Evolutionary conservation across 331 rosid genomes (phyloP).

Genomic region (Pyrus hybrid): DNA sequence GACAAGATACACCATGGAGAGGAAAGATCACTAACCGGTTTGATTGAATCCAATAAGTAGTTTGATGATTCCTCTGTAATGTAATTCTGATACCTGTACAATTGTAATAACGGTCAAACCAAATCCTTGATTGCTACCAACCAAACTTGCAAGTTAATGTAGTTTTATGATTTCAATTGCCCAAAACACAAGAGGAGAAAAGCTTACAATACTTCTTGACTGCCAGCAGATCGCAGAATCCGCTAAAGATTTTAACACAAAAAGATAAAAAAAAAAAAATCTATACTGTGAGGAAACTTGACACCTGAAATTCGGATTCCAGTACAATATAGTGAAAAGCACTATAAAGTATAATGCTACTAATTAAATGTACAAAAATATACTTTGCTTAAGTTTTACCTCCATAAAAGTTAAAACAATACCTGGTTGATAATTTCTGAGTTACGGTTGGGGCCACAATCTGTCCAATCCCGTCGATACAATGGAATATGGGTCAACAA

Average conservation of each 20-base stretch:
- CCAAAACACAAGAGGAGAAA: constrained; percentile 20
- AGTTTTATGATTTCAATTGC: not conserved
- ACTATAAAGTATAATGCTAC: too few species aligned
- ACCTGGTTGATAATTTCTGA: too few species aligned
- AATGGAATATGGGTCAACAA: constrained; percentile 74
- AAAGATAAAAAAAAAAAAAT: not conserved
- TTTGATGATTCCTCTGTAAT: constrained; percentile 49
- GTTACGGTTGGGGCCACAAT: not conserved
- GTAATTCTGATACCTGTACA: constrained; percentile 61
- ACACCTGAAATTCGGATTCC: too few species aligned
- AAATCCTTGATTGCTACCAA: constrained; percentile 5
- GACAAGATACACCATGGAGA: constrained; percentile 11
- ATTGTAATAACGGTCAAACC: not conserved
- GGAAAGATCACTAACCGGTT: constrained; percentile 44
- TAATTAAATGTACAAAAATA: too few species aligned
- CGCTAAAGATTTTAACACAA: constrained; percentile 20
- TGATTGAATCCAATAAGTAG: constrained; percentile 43
- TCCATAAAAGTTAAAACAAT: too few species aligned
- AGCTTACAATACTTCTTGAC: constrained; percentile 44
- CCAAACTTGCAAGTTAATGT: constrained; percentile 2
- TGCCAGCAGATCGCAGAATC: constrained; percentile 20
- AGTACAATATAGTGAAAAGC: not conserved
- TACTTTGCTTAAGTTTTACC: too few species aligned
- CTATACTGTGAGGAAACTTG: too few species aligned
- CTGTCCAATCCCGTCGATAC: constrained; percentile 49